Percentiles rank a stretch among this genome's conserved stretches.
phyloP scores from a whole-genome alignment of 441 rosid species.

The Eutrema salsugineum region DNA sequence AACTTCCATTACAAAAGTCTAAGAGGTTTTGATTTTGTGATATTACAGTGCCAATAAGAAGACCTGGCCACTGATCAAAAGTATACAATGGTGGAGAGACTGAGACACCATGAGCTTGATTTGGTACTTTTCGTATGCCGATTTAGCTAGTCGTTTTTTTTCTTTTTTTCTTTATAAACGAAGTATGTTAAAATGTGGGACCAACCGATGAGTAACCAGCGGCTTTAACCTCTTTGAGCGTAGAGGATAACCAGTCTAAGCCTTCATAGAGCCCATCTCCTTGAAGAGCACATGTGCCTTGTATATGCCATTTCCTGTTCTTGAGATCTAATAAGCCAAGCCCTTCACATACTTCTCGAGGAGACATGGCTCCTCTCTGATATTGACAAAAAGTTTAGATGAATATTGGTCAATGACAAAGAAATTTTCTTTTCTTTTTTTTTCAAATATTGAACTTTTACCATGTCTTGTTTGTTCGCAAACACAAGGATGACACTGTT shows the following conservation, averaged over 20 bases:
- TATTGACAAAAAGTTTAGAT: neutral
- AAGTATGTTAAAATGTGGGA: constrained; percentile 52
- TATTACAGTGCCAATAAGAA: constrained; percentile 10
- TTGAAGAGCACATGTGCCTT: constrained; percentile 91
- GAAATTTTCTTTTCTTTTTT: neutral
- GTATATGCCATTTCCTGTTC: constrained; percentile 98
- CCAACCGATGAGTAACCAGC: constrained; percentile 89
- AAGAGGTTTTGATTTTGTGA: constrained; percentile 7
- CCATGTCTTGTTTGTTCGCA: constrained; percentile 99
- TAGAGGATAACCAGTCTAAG: constrained; percentile 85
- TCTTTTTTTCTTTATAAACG: constrained; percentile 15
- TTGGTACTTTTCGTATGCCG: neutral
- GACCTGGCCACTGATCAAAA: constrained; percentile 16
- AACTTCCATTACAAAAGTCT: constrained; percentile 1
- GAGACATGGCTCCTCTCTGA: constrained; percentile 97
- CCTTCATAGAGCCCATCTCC: constrained; percentile 99
- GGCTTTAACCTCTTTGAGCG: constrained; percentile 87
- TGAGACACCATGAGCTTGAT: constrained; percentile 22
- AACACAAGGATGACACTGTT: constrained; percentile 91
- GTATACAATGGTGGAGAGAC: constrained; percentile 29
- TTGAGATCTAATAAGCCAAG: constrained; percentile 87
- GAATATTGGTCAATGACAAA: neutral
- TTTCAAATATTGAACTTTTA: constrained; percentile 26
- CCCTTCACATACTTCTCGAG: constrained; percentile 93
- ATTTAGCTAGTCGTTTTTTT: neutral